These are phyloP conservation scores for Funneliformis geosporum DNA, from an alignment of 192 early-diverging fungal genomes.

Conservation along the genomic window DNA sequence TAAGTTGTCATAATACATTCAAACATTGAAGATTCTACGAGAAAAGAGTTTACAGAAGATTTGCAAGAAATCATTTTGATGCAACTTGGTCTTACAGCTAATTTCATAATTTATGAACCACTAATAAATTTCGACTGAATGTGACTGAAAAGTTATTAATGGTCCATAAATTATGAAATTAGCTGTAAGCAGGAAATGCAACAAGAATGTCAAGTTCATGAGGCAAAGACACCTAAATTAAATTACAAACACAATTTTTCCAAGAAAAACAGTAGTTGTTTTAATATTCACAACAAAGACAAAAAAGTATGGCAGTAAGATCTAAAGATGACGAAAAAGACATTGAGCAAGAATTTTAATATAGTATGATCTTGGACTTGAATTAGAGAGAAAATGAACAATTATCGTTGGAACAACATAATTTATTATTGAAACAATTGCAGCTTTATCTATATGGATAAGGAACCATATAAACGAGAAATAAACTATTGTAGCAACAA, in stretches of 20 bases:
- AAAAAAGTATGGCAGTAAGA: background rate
- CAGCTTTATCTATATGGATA: conserved; percentile 12
- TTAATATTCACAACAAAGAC: background rate
- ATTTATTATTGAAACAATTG: background rate
- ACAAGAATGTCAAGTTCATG: background rate
- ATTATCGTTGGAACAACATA: background rate
- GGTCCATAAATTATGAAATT: no score
- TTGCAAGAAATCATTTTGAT: background rate
- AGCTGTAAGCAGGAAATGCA: background rate
- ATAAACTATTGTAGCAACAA: background rate
- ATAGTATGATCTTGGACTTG: background rate
- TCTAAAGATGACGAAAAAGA: conserved; percentile 7
- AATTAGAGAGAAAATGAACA: background rate
- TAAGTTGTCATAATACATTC: background rate
- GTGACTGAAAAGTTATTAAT: no score
- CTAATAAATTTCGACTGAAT: no score
- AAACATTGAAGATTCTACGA: background rate
- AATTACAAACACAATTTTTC: background rate
- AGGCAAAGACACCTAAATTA: background rate
- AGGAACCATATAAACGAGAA: no score
- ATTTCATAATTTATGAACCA: no score
- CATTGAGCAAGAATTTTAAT: background rate
- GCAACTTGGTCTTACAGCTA: background rate
- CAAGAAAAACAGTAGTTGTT: background rate
- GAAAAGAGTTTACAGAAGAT: background rate